These are phyloP conservation scores for Ganoderma multipileum DNA, from an alignment of 1,284 basidiomycete genomes.

Conservation along the genomic window DNA sequence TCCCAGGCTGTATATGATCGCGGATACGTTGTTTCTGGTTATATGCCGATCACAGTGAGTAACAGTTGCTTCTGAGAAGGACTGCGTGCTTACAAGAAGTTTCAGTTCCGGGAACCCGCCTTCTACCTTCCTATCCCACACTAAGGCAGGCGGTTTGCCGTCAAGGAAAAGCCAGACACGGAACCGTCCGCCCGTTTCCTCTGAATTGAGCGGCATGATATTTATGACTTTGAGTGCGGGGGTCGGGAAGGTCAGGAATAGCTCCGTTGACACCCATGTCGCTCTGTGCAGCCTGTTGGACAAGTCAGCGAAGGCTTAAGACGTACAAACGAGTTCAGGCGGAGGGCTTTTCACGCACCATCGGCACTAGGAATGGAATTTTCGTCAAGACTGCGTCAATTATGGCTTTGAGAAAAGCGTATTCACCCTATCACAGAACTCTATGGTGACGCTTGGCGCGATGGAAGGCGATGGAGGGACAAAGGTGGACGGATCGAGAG, in stretches of 20 bases:
- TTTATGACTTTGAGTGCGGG: conserved; percentile 71
- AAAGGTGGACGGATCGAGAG: conserved; percentile 64
- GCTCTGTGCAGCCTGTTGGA: conserved; percentile 79
- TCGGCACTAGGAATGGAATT: conserved; percentile 59
- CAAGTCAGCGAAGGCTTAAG: background rate
- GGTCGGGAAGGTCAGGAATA: conserved; percentile 87
- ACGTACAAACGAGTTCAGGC: background rate
- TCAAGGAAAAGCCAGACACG: conserved; percentile 79
- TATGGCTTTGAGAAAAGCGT: conserved; percentile 12
- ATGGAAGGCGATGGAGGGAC: conserved; percentile 57
- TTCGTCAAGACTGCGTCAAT: background rate
- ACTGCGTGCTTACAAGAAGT: conserved; percentile 63
- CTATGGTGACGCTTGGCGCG: conserved; percentile 66
- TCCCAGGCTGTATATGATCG: conserved; percentile 80
- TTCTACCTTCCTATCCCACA: conserved; percentile 88
- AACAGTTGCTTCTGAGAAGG: background rate
- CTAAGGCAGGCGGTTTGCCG: conserved; percentile 48
- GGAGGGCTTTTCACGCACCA: conserved; percentile 53
- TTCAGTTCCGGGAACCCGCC: conserved; percentile 92
- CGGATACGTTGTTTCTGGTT: conserved; percentile 86
- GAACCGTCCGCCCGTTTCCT: conserved; percentile 88
- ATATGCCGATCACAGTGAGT: background rate
- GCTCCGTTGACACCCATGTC: conserved; percentile 88
- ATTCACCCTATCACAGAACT: conserved; percentile 88
- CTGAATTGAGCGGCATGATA: conserved; percentile 76